These are phyloP conservation scores for Hemileia vastatrix DNA, from an alignment of 1,284 basidiomycete genomes.

Conservation along the genomic window DNA sequence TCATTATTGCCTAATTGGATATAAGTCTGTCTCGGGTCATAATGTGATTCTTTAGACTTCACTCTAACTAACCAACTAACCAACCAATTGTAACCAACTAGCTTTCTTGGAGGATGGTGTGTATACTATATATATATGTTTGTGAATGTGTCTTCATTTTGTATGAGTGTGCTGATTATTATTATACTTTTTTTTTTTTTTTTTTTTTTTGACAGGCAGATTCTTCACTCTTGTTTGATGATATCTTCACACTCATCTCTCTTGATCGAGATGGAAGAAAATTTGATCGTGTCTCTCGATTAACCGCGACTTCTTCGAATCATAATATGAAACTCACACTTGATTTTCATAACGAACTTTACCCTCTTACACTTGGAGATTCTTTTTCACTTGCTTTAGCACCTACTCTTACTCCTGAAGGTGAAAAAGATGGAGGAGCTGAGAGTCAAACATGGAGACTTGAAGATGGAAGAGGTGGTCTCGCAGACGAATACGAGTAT, in stretches of 20 bases:
- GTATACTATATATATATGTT: no score
- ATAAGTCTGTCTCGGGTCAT: no score
- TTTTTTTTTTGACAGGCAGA: constrained; percentile 8
- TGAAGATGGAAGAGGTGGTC: constrained; percentile 70
- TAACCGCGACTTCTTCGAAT: constrained; percentile 72
- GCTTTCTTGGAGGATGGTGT: no score
- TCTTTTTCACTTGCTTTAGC: constrained; percentile 77
- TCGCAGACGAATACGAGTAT: constrained; percentile 96
- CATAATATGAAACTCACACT: constrained; percentile 79
- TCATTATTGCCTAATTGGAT: no score
- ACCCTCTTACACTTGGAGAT: constrained; percentile 51
- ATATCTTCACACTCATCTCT: constrained; percentile 8
- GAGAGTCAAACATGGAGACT: constrained; percentile 73
- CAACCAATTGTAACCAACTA: no score
- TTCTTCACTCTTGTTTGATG: constrained; percentile 15
- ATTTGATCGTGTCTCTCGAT: constrained; percentile 87
- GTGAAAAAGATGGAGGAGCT: constrained; percentile 53
- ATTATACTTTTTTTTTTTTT: no score
- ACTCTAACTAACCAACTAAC: no score
- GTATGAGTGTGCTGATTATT: no score
- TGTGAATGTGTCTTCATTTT: no score
- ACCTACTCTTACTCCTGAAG: constrained; percentile 56
- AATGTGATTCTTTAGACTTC: no score
- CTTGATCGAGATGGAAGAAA: constrained; percentile 64
- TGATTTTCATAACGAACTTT: constrained; percentile 51